Conservation (phyloP, 2,329 filamentous ascomycete genomes). For the Alternaria ethzedia region DNA sequence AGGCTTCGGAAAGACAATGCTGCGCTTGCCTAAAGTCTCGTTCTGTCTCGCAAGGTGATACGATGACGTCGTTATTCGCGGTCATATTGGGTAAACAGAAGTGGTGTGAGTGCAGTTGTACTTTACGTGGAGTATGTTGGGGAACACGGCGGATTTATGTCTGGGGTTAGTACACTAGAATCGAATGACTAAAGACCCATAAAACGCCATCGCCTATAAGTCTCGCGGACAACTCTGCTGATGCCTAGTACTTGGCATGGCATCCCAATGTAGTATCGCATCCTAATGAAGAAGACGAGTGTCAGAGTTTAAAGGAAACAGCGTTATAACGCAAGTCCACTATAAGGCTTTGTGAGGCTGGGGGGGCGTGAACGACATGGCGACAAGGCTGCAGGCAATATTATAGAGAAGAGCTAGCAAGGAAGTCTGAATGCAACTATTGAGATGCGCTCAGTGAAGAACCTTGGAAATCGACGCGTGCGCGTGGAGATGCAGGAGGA, state of each 20-base stretch:
- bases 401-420: neutral
- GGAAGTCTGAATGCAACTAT: neutral
- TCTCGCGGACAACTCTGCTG: neutral
- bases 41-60: slow-evolving; percentile 27
- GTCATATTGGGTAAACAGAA: slow-evolving; percentile 14
- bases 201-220: neutral
- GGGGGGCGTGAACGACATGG: neutral
- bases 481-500: neutral
- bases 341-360: no score
- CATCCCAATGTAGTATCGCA: neutral
- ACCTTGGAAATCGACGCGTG: neutral
- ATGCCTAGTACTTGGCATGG: neutral
- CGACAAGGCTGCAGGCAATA: neutral
- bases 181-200: slow-evolving; percentile 1
- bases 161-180: neutral
- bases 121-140: neutral
- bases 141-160: neutral
- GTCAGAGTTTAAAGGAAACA: neutral
- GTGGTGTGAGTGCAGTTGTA: neutral
- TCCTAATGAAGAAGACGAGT: neutral
- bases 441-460: neutral
- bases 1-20: slow-evolving; percentile 49
- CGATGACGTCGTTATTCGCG: slow-evolving; percentile 14
- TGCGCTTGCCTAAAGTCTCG: slow-evolving; percentile 37
- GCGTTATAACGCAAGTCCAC: neutral